Evolutionary conservation across 1,284 basidiomycete genomes (phyloP).

Genomic region (Austroboletus olivaceoglutinosus): DNA sequence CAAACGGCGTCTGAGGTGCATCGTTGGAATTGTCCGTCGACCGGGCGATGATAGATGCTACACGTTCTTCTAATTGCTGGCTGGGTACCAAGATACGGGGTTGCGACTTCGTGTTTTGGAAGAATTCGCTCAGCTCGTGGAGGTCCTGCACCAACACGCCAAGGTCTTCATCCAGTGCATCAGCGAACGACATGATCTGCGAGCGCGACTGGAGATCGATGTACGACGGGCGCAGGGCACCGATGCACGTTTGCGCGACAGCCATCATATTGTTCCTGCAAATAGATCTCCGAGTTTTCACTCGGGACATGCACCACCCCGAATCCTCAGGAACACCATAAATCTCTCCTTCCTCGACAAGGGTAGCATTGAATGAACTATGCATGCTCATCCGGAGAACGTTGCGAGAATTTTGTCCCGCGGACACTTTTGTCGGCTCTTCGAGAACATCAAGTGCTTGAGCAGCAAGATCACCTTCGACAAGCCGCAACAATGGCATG

Average conservation of each 20-base stretch:
- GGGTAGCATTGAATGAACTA: slow-evolving; percentile 42
- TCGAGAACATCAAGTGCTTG: slow-evolving; percentile 91
- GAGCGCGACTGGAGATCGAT: slow-evolving; percentile 68
- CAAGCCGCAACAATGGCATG: slow-evolving; percentile 84
- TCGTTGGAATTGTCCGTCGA: slow-evolving; percentile 54
- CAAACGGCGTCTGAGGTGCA: slow-evolving; percentile 71
- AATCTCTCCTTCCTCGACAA: slow-evolving; percentile 60
- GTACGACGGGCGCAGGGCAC: slow-evolving; percentile 69
- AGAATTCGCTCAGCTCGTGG: slow-evolving; percentile 84
- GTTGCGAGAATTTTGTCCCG: slow-evolving; percentile 75
- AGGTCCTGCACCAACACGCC: slow-evolving; percentile 84
- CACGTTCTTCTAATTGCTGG: slow-evolving; percentile 67
- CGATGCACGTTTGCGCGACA: slow-evolving; percentile 80
- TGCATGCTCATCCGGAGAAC: slow-evolving; percentile 88
- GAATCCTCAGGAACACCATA: slow-evolving; percentile 81
- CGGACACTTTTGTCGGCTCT: slow-evolving; percentile 78
- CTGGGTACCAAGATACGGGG: slow-evolving; percentile 43
- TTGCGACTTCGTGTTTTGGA: slow-evolving; percentile 53
- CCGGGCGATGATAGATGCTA: slow-evolving; percentile 77
- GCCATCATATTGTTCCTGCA: slow-evolving; percentile 79
- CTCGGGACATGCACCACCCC: slow-evolving; percentile 82
- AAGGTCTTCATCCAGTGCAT: slow-evolving; percentile 60
- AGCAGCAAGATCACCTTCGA: slow-evolving; percentile 81
- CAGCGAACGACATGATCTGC: slow-evolving; percentile 32
- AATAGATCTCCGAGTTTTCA: slow-evolving; percentile 55